Evolutionary conservation across 2,329 filamentous ascomycete genomes (phyloP).

Genomic region (Stachybotrys chartarum): DNA sequence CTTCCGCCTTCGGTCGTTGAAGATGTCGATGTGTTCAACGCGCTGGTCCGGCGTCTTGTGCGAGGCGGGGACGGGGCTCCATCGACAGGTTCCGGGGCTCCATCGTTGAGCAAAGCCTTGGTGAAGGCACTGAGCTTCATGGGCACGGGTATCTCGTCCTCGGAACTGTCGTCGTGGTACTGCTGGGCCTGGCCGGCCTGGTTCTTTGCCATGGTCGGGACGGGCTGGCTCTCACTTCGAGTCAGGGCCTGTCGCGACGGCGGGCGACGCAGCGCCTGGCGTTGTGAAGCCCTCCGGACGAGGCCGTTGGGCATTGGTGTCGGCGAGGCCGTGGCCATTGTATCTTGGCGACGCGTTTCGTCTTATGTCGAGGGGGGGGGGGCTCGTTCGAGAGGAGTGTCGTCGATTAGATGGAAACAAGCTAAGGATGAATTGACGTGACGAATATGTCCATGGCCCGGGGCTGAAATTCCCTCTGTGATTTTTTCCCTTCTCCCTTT

Average conservation of each 20-base stretch:
- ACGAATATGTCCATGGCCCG: slow-evolving; percentile 29
- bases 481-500: slow-evolving; percentile 1
- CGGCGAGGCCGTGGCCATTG: slow-evolving; percentile 48
- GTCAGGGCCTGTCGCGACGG: slow-evolving; percentile 37
- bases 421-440: slow-evolving; percentile 29
- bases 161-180: slow-evolving; percentile 72
- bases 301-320: slow-evolving; percentile 46
- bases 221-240: slow-evolving; percentile 38
- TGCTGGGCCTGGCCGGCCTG: slow-evolving; percentile 33
- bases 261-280: slow-evolving; percentile 46
- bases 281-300: slow-evolving; percentile 45
- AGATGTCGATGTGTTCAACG: slow-evolving; percentile 35
- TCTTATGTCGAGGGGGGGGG: slow-evolving; percentile 9
- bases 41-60: slow-evolving; percentile 42
- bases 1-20: slow-evolving; percentile 36
- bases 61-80: slow-evolving; percentile 36
- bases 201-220: slow-evolving; percentile 18
- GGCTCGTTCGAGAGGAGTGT: slow-evolving; percentile 3
- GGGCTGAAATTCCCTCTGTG: slow-evolving; percentile 10
- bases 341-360: slow-evolving; percentile 11
- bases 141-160: slow-evolving; percentile 86
- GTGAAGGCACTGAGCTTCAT: slow-evolving; percentile 93
- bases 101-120: slow-evolving; percentile 70
- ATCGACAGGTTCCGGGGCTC: slow-evolving; percentile 38
- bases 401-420: slow-evolving; percentile 3